Conservation (phyloP, 2,329 filamentous ascomycete genomes). For the Trichophyton simii region DNA sequence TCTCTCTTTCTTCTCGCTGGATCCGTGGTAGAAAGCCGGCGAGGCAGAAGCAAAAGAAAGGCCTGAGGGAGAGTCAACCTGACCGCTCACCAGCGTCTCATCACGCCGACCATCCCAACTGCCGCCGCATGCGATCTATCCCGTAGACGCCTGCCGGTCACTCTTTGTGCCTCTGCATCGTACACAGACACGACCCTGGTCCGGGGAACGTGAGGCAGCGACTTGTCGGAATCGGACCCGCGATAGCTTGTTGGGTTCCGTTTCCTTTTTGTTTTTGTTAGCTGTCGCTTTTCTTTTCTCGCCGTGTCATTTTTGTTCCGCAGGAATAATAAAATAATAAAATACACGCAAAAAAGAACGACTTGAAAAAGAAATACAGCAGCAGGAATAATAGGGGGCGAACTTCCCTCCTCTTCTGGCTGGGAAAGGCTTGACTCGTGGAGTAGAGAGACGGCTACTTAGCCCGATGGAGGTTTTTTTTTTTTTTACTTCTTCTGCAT, state of each 20-base stretch:
- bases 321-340: not conserved
- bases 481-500: not conserved
- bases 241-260: not conserved
- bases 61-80: not conserved
- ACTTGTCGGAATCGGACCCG: slow-evolving; percentile 2
- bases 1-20: too few species aligned
- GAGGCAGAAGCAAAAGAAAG: not conserved
- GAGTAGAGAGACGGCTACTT: not conserved
- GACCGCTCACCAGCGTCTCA: not conserved
- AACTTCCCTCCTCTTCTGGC: not conserved
- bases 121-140: not conserved
- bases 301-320: not conserved
- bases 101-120: not conserved
- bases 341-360: not conserved
- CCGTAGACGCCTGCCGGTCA: not conserved
- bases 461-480: slow-evolving; percentile 1
- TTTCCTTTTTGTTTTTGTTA: not conserved
- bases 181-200: not conserved
- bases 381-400: not conserved
- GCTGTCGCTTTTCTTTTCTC: not conserved
- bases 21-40: not conserved
- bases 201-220: not conserved
- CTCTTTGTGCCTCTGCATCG: not conserved
- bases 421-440: not conserved
- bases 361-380: not conserved